A percentile compares a stretch with the other conserved stretches of the same genome.
Conservation (phyloP, 2,329 filamentous ascomycete genomes). For the Neonectria coccinea region DNA sequence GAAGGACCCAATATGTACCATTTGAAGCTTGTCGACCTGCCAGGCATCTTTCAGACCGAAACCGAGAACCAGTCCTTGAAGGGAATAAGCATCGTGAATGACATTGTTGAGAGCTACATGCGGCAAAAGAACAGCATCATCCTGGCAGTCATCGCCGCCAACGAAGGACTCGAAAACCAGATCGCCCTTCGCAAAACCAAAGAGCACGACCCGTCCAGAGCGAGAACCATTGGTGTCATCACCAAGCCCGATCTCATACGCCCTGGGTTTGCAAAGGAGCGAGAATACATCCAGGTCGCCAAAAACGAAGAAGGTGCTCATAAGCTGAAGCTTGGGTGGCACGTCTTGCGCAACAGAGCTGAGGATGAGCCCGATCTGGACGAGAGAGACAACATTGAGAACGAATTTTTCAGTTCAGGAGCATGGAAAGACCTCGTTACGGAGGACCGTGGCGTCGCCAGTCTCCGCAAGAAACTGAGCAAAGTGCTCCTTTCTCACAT, state of each 20-base stretch:
- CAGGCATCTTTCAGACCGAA: slow-evolving; percentile 56
- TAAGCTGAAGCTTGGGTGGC: slow-evolving; percentile 61
- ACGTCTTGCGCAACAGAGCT: slow-evolving; percentile 63
- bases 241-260: slow-evolving; percentile 64
- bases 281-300: slow-evolving; percentile 50
- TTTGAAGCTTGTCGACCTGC: slow-evolving; percentile 67
- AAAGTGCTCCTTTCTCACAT: slow-evolving; percentile 47
- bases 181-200: slow-evolving; percentile 56
- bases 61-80: slow-evolving; percentile 49
- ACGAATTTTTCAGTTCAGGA: slow-evolving; percentile 47
- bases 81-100: slow-evolving; percentile 49
- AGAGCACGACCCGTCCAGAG: slow-evolving; percentile 55
- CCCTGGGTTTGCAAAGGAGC: slow-evolving; percentile 54
- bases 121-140: slow-evolving; percentile 68
- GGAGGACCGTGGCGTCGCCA: slow-evolving; percentile 49
- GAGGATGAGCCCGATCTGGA: slow-evolving; percentile 59
- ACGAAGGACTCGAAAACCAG: slow-evolving; percentile 63
- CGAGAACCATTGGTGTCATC: slow-evolving; percentile 67
- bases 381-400: slow-evolving; percentile 47
- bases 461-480: slow-evolving; percentile 51
- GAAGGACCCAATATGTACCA: slow-evolving; percentile 57
- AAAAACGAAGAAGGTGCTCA: slow-evolving; percentile 48
- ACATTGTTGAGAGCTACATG: slow-evolving; percentile 65
- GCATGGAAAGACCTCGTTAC: slow-evolving; percentile 45
- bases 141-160: slow-evolving; percentile 64